Conservation (phyloP, 768 basidiomycete genomes). For the Plicaturopsis crispa region DNA sequence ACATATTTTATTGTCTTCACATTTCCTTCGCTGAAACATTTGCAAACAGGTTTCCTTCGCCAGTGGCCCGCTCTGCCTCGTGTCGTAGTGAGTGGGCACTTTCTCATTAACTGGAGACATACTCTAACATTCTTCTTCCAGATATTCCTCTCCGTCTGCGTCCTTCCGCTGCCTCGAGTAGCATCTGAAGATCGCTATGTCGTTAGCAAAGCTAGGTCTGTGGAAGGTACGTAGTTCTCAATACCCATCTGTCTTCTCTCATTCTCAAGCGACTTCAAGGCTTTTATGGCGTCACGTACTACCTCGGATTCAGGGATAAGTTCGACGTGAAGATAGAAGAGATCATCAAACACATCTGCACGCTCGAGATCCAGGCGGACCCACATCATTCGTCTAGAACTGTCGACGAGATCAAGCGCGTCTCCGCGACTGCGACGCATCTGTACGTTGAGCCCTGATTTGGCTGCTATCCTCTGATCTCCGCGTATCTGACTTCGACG, state of each 20-base stretch:
- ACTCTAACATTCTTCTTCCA: constrained; percentile 12
- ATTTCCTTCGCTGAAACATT: background rate
- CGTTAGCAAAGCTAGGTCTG: constrained; percentile 46
- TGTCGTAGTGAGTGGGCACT: constrained; percentile 51
- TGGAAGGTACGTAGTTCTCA: constrained; percentile 31
- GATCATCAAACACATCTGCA: constrained; percentile 42
- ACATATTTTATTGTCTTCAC: constrained; percentile 5
- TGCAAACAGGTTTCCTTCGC: constrained; percentile 42
- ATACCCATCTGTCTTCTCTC: background rate
- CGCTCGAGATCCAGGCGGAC: constrained; percentile 35
- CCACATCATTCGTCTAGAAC: constrained; percentile 21
- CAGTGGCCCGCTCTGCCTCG: constrained; percentile 67
- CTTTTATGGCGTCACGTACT: constrained; percentile 55
- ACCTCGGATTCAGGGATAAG: constrained; percentile 56
- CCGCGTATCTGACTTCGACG: background rate
- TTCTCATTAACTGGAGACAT: background rate
- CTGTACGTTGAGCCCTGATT: constrained; percentile 33
- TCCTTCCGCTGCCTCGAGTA: constrained; percentile 44
- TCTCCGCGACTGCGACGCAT: constrained; percentile 40
- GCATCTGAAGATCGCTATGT: constrained; percentile 42
- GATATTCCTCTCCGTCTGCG: constrained; percentile 56
- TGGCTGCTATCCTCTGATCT: background rate
- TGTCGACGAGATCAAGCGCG: constrained; percentile 32
- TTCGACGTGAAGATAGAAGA: constrained; percentile 42
- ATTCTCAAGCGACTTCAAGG: constrained; percentile 21